These are phyloP conservation scores for Limnomonas spitsbergensis DNA, from an alignment of 139 green algal species.

Conservation along the genomic window DNA sequence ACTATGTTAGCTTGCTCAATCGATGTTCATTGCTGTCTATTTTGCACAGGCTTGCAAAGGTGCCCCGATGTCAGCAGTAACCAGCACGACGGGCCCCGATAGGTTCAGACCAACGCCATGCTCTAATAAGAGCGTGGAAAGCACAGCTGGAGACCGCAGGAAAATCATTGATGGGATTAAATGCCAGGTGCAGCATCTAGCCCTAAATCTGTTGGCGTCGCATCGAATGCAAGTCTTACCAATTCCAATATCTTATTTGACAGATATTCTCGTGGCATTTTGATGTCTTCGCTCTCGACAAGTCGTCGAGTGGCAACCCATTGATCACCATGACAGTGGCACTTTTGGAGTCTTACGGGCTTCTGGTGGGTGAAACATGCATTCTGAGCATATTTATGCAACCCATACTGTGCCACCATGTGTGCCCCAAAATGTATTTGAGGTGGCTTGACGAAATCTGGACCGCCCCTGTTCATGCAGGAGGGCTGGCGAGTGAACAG, in stretches of 20 bases:
- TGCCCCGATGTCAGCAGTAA: background rate
- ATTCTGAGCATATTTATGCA: too few species aligned
- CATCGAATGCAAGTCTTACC: background rate
- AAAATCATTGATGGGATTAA: conserved; percentile 5
- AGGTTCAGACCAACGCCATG: background rate
- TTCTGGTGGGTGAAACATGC: conserved; percentile 58
- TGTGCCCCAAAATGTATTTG: too few species aligned
- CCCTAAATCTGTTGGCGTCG: background rate
- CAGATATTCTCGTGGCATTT: conserved; percentile 59
- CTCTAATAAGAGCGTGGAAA: background rate
- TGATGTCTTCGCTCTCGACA: conserved; percentile 49
- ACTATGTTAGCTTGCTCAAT: too few species aligned
- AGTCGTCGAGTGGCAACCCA: conserved; percentile 23
- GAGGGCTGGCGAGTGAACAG: conserved; percentile 55
- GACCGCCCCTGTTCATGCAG: too few species aligned
- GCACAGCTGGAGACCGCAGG: background rate
- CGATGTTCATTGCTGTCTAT: too few species aligned
- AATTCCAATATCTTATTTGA: background rate
- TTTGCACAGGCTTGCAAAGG: too few species aligned
- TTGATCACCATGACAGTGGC: conserved; percentile 47
- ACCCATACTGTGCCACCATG: too few species aligned
- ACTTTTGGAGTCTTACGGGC: conserved; percentile 46
- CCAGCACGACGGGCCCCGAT: background rate
- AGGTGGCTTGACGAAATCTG: too few species aligned
- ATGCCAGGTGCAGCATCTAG: conserved; percentile 3